phyloP scores from a whole-genome alignment of 2,329 filamentous ascomycete species.

The Harringtonia lauricola region DNA sequence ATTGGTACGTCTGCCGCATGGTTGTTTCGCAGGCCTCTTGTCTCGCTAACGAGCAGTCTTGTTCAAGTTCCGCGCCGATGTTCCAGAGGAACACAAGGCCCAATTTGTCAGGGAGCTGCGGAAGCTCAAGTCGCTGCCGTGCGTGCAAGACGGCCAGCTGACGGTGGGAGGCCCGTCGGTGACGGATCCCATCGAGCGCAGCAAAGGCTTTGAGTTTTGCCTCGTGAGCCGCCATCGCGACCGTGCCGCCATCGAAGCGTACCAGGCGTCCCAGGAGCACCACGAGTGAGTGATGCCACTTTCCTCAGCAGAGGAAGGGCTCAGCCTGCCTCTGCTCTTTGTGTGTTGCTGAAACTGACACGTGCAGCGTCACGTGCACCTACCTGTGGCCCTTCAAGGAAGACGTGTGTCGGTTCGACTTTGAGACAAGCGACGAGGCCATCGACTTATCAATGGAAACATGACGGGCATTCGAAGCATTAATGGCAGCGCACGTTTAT shows the following conservation, averaged over 20 bases:
- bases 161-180: slow-evolving; percentile 41
- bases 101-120: slow-evolving; percentile 35
- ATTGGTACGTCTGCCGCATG: neutral
- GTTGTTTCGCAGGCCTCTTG: neutral
- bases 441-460: too few relatives aligned
- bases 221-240: slow-evolving; percentile 40
- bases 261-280: slow-evolving; percentile 42
- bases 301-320: neutral
- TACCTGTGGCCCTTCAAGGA: slow-evolving; percentile 3
- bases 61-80: slow-evolving; percentile 35
- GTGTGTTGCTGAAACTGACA: too few relatives aligned
- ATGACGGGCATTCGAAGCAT: too few relatives aligned
- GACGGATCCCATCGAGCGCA: slow-evolving; percentile 37
- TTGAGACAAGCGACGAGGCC: neutral
- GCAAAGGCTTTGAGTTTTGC: slow-evolving; percentile 40
- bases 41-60: slow-evolving; percentile 23
- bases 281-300: slow-evolving; percentile 23
- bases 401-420: slow-evolving; percentile 1
- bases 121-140: slow-evolving; percentile 33
- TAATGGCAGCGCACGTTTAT: too few relatives aligned
- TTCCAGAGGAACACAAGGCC: slow-evolving; percentile 28
- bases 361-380: neutral
- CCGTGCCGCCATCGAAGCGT: slow-evolving; percentile 31
- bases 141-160: slow-evolving; percentile 35
- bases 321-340: neutral